Evolutionary conservation across 257 asterid genomes (phyloP).

Genomic region (Voacanga thouarsii): DNA sequence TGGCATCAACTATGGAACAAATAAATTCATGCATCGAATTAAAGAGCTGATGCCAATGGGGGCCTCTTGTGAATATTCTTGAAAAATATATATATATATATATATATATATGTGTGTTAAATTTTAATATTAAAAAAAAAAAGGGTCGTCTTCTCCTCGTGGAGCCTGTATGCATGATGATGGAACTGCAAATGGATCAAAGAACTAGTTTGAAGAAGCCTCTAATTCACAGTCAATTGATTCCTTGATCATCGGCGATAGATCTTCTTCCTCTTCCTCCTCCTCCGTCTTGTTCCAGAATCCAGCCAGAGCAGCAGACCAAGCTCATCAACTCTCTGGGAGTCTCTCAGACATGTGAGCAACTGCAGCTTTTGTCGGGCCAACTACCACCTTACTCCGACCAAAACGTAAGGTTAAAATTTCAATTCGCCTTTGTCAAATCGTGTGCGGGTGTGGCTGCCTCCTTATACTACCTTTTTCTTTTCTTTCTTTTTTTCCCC

Average conservation of each 20-base stretch:
- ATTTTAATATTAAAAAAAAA: no score
- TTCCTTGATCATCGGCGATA: not conserved
- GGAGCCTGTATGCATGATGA: constrained; percentile 6
- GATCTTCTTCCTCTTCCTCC: not conserved
- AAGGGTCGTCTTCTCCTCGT: not conserved
- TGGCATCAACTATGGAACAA: not conserved
- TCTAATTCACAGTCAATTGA: not conserved
- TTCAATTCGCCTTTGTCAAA: constrained; percentile 21
- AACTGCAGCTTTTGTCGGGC: constrained; percentile 41
- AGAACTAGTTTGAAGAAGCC: not conserved
- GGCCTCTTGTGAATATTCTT: not conserved
- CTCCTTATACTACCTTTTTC: not conserved
- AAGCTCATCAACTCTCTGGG: not conserved
- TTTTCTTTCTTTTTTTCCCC: not conserved
- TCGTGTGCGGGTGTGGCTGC: not conserved
- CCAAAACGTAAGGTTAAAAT: constrained; percentile 25
- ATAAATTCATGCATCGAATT: not conserved
- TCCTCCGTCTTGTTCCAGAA: not conserved
- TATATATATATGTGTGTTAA: no score
- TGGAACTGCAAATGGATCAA: not conserved
- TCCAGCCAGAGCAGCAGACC: not conserved
- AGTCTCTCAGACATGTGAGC: constrained; percentile 23
- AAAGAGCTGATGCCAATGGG: not conserved
- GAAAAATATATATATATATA: no score
- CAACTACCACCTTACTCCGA: constrained; percentile 38